Conservation (phyloP, 371 early-diverging fungal genomes). For the Actinomortierella wolfii region DNA sequence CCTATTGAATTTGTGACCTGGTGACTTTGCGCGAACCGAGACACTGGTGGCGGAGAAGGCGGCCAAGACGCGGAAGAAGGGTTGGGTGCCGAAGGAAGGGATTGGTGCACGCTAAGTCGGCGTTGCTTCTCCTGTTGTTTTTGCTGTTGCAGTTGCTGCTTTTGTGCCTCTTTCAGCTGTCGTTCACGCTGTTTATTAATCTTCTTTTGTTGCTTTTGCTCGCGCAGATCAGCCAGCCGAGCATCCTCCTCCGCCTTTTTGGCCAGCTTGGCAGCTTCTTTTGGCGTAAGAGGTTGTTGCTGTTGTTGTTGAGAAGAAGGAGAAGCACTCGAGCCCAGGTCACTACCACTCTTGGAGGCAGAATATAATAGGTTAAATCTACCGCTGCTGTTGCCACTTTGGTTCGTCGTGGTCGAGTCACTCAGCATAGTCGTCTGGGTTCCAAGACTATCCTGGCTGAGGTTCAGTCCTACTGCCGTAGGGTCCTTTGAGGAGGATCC, state of each 20-base stretch:
- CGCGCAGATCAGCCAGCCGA: slow-evolving; percentile 1
- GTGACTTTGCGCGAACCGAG: not conserved
- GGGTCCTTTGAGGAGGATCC: too few species aligned
- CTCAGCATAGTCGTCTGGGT: too few species aligned
- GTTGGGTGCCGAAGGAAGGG: slow-evolving; percentile 5
- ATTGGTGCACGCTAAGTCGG: slow-evolving; percentile 2
- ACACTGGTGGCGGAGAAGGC: not conserved
- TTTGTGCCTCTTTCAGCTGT: not conserved
- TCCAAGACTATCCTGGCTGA: too few species aligned
- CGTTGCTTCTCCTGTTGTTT: not conserved
- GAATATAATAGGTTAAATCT: not conserved
- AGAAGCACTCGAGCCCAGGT: too few species aligned
- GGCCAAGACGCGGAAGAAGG: not conserved
- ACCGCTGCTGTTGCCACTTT: not conserved
- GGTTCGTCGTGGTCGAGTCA: too few species aligned
- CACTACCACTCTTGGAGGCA: not conserved
- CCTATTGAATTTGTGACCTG: too few species aligned
- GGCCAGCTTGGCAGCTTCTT: not conserved
- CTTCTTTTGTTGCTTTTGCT: slow-evolving; percentile 8
- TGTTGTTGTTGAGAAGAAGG: not conserved
- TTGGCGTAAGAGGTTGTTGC: not conserved
- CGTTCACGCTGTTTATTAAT: not conserved
- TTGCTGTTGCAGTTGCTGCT: slow-evolving; percentile 2
- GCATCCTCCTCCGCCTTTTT: not conserved
- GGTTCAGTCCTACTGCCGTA: too few species aligned